phyloP scores from a whole-genome alignment of 2,329 filamentous ascomycete genomes.

The Colletotrichum simmondsii region DNA sequence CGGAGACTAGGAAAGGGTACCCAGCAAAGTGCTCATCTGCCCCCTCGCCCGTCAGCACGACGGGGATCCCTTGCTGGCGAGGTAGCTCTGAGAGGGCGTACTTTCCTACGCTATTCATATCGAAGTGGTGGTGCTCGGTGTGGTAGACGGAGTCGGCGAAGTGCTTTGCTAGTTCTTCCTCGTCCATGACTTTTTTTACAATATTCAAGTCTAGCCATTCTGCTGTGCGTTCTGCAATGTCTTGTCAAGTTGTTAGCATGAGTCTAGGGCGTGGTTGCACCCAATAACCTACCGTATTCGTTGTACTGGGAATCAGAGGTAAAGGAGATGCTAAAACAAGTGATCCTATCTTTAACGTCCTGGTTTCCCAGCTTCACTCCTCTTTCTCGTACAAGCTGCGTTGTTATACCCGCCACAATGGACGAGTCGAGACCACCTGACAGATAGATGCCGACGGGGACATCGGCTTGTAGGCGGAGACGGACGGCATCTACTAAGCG shows the following conservation, averaged over 20 bases:
- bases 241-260: constrained; percentile 4
- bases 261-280: not conserved
- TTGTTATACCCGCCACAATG: constrained; percentile 64
- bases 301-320: constrained; percentile 58
- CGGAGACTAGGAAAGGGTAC: constrained; percentile 56
- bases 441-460: constrained; percentile 66
- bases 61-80: constrained; percentile 58
- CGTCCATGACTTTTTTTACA: constrained; percentile 38
- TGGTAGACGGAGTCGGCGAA: constrained; percentile 44
- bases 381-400: constrained; percentile 57
- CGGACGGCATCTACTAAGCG: constrained; percentile 61
- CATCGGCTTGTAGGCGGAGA: constrained; percentile 64
- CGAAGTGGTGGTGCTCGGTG: constrained; percentile 46
- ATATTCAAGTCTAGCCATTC: constrained; percentile 44
- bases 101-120: constrained; percentile 65
- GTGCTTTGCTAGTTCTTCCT: constrained; percentile 39
- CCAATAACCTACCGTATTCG: constrained; percentile 51
- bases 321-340: constrained; percentile 62
- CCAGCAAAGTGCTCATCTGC: constrained; percentile 65
- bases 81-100: constrained; percentile 57
- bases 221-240: constrained; percentile 44
- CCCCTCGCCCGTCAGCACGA: constrained; percentile 63
- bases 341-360: constrained; percentile 33
- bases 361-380: constrained; percentile 55
- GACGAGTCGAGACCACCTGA: constrained; percentile 69